Percentiles rank a stretch among this genome's conserved stretches.
phyloP scores from a whole-genome alignment of 2,329 filamentous ascomycete genomes.

The Cryphonectria radicalis region DNA sequence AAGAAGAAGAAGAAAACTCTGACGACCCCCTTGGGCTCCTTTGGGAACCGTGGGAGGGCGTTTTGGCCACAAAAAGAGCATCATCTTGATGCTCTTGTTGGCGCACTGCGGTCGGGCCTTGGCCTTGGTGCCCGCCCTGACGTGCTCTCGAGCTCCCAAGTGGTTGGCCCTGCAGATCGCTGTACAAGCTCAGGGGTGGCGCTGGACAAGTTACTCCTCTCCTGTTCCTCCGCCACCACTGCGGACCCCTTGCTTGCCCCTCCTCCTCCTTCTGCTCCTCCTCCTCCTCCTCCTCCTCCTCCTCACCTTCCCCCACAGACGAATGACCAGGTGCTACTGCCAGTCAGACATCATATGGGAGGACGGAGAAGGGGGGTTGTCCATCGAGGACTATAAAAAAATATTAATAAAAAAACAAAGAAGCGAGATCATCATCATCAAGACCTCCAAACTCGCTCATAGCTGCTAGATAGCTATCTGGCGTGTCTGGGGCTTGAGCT shows the following conservation, averaged over 20 bases:
- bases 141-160: constrained; percentile 9
- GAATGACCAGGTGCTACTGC: not conserved
- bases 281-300: not conserved
- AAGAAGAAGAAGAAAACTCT: not conserved
- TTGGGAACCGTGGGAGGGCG: not conserved
- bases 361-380: not conserved
- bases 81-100: not conserved
- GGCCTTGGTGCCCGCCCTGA: not conserved
- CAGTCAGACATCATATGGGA: not conserved
- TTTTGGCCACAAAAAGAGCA: not conserved
- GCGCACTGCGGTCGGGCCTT: not conserved
- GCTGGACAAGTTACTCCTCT: constrained; percentile 8
- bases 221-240: not conserved
- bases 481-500: not conserved
- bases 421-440: not conserved
- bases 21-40: not conserved
- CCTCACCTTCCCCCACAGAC: not conserved
- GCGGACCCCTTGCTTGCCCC: constrained; percentile 1
- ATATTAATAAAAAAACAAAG: not conserved
- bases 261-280: not conserved
- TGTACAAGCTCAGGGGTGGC: constrained; percentile 16
- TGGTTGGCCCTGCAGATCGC: constrained; percentile 12
- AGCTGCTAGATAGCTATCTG: not conserved
- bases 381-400: not conserved
- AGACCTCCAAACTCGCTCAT: not conserved